Conservation (phyloP, 1,284 basidiomycete species). For the Microbotryomycetes sp. region DNA sequence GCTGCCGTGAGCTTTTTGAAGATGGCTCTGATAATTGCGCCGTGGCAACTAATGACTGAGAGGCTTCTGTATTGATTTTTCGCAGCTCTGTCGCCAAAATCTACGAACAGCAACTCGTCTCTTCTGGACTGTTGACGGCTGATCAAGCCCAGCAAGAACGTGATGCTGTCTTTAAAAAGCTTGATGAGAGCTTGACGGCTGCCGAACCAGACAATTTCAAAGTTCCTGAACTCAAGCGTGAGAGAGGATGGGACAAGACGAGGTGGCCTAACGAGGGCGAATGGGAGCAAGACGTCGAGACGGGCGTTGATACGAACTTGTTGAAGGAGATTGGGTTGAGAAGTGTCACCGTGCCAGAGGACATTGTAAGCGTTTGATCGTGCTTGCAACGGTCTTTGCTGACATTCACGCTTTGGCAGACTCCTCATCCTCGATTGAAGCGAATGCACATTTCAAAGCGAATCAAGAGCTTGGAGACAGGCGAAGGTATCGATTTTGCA, state of each 20-base stretch:
- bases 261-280: constrained; percentile 60
- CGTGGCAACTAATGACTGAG: background rate
- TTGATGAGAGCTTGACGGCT: constrained; percentile 54
- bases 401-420: constrained; percentile 48
- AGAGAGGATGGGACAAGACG: constrained; percentile 57
- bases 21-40: background rate
- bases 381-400: background rate
- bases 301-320: constrained; percentile 54
- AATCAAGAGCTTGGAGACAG: constrained; percentile 61
- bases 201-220: constrained; percentile 50
- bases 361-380: constrained; percentile 52
- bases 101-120: constrained; percentile 70
- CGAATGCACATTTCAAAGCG: constrained; percentile 66
- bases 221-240: constrained; percentile 51
- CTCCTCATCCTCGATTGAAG: constrained; percentile 63
- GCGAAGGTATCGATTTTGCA: constrained; percentile 70
- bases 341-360: constrained; percentile 62
- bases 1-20: constrained; percentile 9
- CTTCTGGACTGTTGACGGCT: constrained; percentile 51
- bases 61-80: constrained; percentile 75
- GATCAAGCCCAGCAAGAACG: constrained; percentile 52
- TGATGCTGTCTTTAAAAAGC: constrained; percentile 51
- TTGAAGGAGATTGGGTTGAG: constrained; percentile 57
- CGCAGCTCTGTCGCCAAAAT: constrained; percentile 68
- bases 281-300: constrained; percentile 55